phyloP scores from a whole-genome alignment of 352 stramenopile genomes.

The Paralagenidium karlingii region DNA sequence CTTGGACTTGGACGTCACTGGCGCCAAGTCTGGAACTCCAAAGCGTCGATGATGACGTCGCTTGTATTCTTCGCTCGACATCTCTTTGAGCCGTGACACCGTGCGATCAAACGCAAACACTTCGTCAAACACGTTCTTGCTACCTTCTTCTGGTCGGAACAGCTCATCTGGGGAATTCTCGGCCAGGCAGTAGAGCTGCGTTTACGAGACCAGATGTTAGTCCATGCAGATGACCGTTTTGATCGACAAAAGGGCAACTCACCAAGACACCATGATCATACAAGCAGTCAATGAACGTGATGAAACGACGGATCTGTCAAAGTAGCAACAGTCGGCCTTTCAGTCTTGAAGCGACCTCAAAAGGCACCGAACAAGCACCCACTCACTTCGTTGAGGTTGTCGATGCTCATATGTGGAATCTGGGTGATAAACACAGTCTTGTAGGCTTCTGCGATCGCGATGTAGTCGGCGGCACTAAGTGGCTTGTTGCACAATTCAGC shows the following conservation, averaged over 20 bases:
- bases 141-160: slow-evolving; percentile 36
- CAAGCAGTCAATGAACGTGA: slow-evolving; percentile 97
- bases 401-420: slow-evolving; percentile 80
- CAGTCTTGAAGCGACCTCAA: too few species aligned
- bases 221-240: neutral
- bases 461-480: slow-evolving; percentile 90
- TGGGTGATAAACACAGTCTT: slow-evolving; percentile 85
- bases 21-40: too few species aligned
- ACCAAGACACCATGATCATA: slow-evolving; percentile 86
- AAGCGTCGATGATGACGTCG: too few species aligned
- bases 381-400: slow-evolving; percentile 81
- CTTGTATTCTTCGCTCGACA: too few species aligned
- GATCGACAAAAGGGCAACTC: slow-evolving; percentile 15
- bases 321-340: too few species aligned
- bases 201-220: neutral
- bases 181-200: slow-evolving; percentile 63
- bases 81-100: slow-evolving; percentile 79
- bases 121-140: slow-evolving; percentile 64
- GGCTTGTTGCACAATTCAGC: slow-evolving; percentile 91
- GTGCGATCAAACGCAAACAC: slow-evolving; percentile 78
- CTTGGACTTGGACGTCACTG: too few species aligned
- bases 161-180: slow-evolving; percentile 38
- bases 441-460: slow-evolving; percentile 82
- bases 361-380: neutral
- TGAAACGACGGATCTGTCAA: slow-evolving; percentile 85